Percentiles rank a stretch among this genome's conserved stretches.
These are phyloP conservation scores for Ophiostoma ulmi DNA, from an alignment of 2,329 filamentous ascomycete species.

Conservation along the genomic window DNA sequence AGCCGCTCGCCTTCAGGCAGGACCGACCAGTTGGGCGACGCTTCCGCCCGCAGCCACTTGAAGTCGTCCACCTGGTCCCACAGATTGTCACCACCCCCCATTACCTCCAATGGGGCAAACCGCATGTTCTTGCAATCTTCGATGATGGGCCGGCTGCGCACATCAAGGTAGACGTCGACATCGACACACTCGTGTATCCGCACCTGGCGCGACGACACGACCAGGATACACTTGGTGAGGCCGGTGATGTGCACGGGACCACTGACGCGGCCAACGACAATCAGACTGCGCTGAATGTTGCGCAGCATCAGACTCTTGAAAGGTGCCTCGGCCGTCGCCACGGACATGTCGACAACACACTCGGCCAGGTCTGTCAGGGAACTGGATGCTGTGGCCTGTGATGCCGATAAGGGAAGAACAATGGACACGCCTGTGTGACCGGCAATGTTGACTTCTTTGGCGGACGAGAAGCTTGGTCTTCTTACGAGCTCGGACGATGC, in stretches of 20 bases:
- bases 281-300: constrained; percentile 62
- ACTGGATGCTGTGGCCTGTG: constrained; percentile 66
- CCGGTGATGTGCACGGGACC: constrained; percentile 81
- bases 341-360: constrained; percentile 77
- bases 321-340: constrained; percentile 46
- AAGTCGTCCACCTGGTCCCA: constrained; percentile 96
- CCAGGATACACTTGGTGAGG: constrained; percentile 65
- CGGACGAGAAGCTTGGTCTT: constrained; percentile 59
- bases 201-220: constrained; percentile 80
- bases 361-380: constrained; percentile 62
- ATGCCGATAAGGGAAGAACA: constrained; percentile 66
- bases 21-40: constrained; percentile 82
- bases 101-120: constrained; percentile 65
- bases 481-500: constrained; percentile 41
- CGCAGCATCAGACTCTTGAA: constrained; percentile 68
- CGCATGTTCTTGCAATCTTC: constrained; percentile 76
- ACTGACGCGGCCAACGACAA: constrained; percentile 71
- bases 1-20: constrained; percentile 58
- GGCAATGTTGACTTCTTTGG: constrained; percentile 58
- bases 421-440: constrained; percentile 67
- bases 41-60: constrained; percentile 85
- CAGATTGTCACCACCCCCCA: constrained; percentile 50
- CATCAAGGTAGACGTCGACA: constrained; percentile 78
- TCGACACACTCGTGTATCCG: constrained; percentile 82
- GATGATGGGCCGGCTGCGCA: constrained; percentile 82